A percentile compares a stretch with the other conserved stretches of the same genome.
Conservation (phyloP, 1,284 basidiomycete species). For the Phellinidium pouzarii region DNA sequence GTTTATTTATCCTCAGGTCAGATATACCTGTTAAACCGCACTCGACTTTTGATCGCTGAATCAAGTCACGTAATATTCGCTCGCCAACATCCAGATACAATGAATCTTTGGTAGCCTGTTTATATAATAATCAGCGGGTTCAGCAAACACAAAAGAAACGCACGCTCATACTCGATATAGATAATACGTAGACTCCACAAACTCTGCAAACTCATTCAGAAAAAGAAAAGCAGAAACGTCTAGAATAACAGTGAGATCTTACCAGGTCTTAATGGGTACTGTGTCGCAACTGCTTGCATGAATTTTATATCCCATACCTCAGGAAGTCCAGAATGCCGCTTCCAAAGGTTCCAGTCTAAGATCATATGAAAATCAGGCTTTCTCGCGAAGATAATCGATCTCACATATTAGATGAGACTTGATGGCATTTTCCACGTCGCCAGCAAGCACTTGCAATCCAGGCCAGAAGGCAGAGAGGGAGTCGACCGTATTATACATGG, state of each 20-base stretch:
- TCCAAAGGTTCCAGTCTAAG: slow-evolving; percentile 87
- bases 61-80: slow-evolving; percentile 72
- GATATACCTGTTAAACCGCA: slow-evolving; percentile 82
- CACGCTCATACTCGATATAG: slow-evolving; percentile 65
- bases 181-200: slow-evolving; percentile 92
- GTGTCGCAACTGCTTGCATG: slow-evolving; percentile 66
- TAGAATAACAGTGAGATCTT: slow-evolving; percentile 18
- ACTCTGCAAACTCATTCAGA: slow-evolving; percentile 43
- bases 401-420: slow-evolving; percentile 77
- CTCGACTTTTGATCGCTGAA: slow-evolving; percentile 64
- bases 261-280: slow-evolving; percentile 82
- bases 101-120: slow-evolving; percentile 81
- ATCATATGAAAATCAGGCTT: slow-evolving; percentile 2
- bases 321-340: slow-evolving; percentile 75
- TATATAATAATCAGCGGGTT: slow-evolving; percentile 11
- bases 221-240: slow-evolving; percentile 1
- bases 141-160: background rate
- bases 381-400: slow-evolving; percentile 25
- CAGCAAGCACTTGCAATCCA: slow-evolving; percentile 81
- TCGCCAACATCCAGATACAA: slow-evolving; percentile 91
- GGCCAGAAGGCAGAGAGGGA: slow-evolving; percentile 87
- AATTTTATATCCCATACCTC: slow-evolving; percentile 83
- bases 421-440: slow-evolving; percentile 85
- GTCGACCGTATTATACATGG: slow-evolving; percentile 67
- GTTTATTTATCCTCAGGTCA: slow-evolving; percentile 73